phyloP scores from a whole-genome alignment of 2,329 filamentous ascomycete species.

The Colletotrichum horii region DNA sequence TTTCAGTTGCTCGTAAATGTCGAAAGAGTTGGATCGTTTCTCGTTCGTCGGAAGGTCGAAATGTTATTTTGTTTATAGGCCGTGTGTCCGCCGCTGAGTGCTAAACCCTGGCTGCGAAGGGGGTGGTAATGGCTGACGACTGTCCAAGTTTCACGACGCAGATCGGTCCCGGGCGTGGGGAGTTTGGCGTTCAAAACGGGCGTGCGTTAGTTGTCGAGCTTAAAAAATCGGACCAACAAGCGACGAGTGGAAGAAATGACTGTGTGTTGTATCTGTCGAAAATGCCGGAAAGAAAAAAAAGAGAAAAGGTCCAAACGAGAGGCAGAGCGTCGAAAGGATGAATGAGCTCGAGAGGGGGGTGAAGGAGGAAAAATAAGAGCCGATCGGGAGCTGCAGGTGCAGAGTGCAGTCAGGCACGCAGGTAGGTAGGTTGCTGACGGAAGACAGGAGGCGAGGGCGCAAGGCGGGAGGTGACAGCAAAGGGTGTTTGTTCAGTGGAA shows the following conservation, averaged over 20 bases:
- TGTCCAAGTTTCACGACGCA: constrained; percentile 15
- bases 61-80: constrained; percentile 10
- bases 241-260: constrained; percentile 4
- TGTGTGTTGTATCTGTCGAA: neutral
- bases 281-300: neutral
- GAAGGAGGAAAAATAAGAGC: neutral
- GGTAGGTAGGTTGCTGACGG: neutral
- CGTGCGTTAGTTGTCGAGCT: constrained; percentile 13
- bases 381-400: neutral
- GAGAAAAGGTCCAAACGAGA: neutral
- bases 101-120: neutral
- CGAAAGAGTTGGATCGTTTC: neutral
- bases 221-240: constrained; percentile 1
- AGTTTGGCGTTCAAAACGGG: constrained; percentile 1
- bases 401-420: neutral
- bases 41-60: constrained; percentile 2
- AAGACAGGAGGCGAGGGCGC: neutral
- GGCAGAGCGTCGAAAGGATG: neutral
- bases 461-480: neutral
- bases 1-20: neutral
- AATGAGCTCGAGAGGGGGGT: constrained; percentile 3
- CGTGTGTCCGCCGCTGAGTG: constrained; percentile 1
- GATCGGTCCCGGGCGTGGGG: constrained; percentile 16
- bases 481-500: constrained; percentile 4
- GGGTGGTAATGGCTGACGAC: constrained; percentile 8